Evolutionary conservation across 1,284 basidiomycete species (phyloP), one percentile per base, ranked within the genome.

Genomic region (Cryptococcus floricola): DNA sequence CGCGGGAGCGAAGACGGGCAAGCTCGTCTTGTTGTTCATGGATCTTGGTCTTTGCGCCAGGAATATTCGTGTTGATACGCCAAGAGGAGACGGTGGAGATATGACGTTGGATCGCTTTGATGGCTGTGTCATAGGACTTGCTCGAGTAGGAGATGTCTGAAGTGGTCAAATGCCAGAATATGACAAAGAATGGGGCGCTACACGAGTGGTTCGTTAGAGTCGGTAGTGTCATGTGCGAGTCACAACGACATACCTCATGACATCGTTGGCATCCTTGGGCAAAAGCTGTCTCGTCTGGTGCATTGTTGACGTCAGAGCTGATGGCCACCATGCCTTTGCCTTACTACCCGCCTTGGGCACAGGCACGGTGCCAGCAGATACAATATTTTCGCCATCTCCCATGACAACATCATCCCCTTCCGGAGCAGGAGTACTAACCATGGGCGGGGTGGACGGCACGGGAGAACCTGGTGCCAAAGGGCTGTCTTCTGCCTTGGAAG

Each of bases 91-190:
- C 66, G 16, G 75, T 71, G 25, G 64, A 65, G 41, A 71, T 66
- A 34, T 78, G 64, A 13, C 62, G 64, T 34, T 68, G 67, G 38
- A 81, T 71, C 6, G 75, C 67, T 37, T 63, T 67, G 42, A 75
- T 72, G 25, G 79, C 78, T 38, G 70, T 65, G 39, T 71, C 67
- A 62, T 82, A 82, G 18, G 76, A 66, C 13, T 73, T 68, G 31
- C 70, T 59, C 10, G 79, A 91, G 28, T 88, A 86, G 0, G 83
- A 79, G 44, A 98, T 81, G 73, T 98, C 94, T 64, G 91, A 89
- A 27, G 87, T 87, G 0, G 89, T 88, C 53, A 97, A 75, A 71
- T 95, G 91, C 94, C 94, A 97, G 78, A 96, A 98, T 0, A 91
- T 91, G 43, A 90, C 78, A 65, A 92, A 94, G 78, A 97, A 97